phyloP scores from a whole-genome alignment of 1,139 yeast species.

The Yamadazyma diospyri region DNA sequence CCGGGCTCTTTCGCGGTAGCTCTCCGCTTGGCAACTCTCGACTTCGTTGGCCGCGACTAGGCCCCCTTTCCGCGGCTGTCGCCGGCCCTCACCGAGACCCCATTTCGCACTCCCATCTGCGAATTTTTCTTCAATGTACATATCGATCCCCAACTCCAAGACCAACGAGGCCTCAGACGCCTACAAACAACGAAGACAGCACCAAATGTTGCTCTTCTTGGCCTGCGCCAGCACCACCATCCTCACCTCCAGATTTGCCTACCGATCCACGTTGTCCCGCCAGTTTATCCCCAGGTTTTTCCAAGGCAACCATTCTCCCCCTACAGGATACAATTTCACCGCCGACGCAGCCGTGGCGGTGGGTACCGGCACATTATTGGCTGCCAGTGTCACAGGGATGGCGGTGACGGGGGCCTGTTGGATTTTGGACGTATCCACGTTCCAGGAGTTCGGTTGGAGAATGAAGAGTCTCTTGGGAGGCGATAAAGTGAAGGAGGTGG shows the following conservation, averaged over 20 bases:
- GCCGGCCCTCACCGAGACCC: too few species aligned
- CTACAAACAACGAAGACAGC: conserved; percentile 56
- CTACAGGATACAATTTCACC: conserved; percentile 67
- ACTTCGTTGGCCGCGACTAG: too few species aligned
- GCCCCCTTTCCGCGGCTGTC: too few species aligned
- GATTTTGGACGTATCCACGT: conserved; percentile 67
- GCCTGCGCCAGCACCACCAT: conserved; percentile 73
- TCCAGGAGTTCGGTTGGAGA: conserved; percentile 68
- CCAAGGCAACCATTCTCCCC: conserved; percentile 85
- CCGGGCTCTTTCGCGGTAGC: too few species aligned
- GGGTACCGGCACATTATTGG: conserved; percentile 72
- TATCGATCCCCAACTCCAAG: conserved; percentile 24
- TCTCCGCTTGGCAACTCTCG: too few species aligned
- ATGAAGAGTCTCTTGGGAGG: conserved; percentile 73
- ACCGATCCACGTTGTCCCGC: conserved; percentile 68
- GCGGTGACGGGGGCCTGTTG: conserved; percentile 73
- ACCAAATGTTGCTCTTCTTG: conserved; percentile 69
- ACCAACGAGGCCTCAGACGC: conserved; percentile 37
- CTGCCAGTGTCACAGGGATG: conserved; percentile 73
- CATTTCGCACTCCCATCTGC: too few species aligned
- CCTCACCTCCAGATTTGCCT: conserved; percentile 68
- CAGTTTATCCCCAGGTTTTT: conserved; percentile 76
- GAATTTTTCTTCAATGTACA: conserved; percentile 6
- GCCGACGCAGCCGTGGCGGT: conserved; percentile 88
- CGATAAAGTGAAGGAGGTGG: conserved; percentile 46